Conservation (phyloP, 1,284 basidiomycete genomes). For the Cerioporus squamosus region DNA sequence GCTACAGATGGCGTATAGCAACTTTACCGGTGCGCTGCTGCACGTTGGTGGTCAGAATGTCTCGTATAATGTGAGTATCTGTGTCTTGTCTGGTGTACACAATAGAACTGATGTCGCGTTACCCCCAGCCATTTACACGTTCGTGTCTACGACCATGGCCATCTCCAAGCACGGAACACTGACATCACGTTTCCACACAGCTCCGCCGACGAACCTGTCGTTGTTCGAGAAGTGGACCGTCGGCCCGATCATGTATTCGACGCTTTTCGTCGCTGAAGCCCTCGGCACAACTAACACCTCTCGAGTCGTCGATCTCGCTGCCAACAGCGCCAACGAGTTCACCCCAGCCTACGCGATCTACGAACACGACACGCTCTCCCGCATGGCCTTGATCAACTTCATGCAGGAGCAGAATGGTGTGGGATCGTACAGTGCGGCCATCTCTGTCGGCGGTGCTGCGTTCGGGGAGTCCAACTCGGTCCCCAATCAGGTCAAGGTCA, state of each 20-base stretch:
- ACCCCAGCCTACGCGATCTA: constrained; percentile 79
- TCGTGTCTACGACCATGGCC: constrained; percentile 27
- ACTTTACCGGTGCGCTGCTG: constrained; percentile 61
- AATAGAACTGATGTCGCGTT: background rate
- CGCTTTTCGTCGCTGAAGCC: constrained; percentile 69
- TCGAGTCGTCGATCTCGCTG: constrained; percentile 61
- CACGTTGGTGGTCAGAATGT: constrained; percentile 73
- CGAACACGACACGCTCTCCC: constrained; percentile 56
- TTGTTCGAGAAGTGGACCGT: constrained; percentile 64
- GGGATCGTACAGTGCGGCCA: constrained; percentile 50
- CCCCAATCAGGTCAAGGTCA: constrained; percentile 49
- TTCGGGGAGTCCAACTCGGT: constrained; percentile 38
- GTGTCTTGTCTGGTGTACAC: constrained; percentile 10
- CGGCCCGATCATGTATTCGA: constrained; percentile 71
- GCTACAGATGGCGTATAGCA: constrained; percentile 51
- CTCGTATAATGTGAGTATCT: constrained; percentile 62
- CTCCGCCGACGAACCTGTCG: constrained; percentile 65
- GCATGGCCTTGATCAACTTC: constrained; percentile 73
- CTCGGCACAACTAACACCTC: constrained; percentile 64
- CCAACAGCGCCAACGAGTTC: constrained; percentile 51
- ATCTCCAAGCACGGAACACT: background rate
- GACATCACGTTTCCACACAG: constrained; percentile 32
- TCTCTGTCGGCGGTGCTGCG: constrained; percentile 47
- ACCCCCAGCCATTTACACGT: constrained; percentile 49
- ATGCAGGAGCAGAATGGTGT: constrained; percentile 54